phyloP scores from a whole-genome alignment of 75 land plant genomes.

The Pinus albicaulis region DNA sequence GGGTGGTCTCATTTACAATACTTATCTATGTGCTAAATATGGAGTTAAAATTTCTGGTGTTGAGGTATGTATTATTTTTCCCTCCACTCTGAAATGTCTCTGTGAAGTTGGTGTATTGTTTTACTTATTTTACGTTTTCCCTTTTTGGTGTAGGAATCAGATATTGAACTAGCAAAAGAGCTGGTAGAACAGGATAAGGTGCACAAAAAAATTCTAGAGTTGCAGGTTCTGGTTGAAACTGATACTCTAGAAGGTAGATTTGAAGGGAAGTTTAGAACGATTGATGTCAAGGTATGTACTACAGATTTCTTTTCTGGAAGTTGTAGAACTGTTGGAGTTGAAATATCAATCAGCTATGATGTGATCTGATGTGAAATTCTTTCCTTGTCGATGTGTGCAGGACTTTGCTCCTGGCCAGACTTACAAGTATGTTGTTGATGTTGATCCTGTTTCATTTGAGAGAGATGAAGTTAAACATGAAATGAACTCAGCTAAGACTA shows the following conservation, averaged over 20 bases:
- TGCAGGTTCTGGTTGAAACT: conserved; percentile 35
- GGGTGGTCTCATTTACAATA: conserved; percentile 50
- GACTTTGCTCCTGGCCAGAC: conserved; percentile 31
- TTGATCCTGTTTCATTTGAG: conserved; percentile 48
- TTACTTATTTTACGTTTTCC: conserved; percentile 6
- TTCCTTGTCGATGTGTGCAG: conserved; percentile 6
- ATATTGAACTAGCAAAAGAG: conserved; percentile 48
- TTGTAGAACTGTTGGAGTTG: not conserved
- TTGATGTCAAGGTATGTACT: conserved; percentile 24
- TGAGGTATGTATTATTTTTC: conserved; percentile 20
- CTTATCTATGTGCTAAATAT: conserved; percentile 54
- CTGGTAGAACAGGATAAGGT: conserved; percentile 40
- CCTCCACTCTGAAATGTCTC: not conserved
- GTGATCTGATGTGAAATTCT: not conserved
- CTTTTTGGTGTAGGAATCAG: conserved; percentile 36
- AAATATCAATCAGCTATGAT: not conserved
- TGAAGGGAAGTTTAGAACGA: conserved; percentile 42
- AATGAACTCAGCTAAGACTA: conserved; percentile 40
- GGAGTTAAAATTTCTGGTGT: conserved; percentile 51
- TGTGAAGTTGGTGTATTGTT: not conserved
- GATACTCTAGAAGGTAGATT: conserved; percentile 38
- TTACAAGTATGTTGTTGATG: conserved; percentile 40
- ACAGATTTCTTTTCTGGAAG: not conserved
- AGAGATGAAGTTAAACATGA: conserved; percentile 20
- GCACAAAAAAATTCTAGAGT: conserved; percentile 41